Percentiles rank a stretch among this genome's conserved stretches.
phyloP scores from a whole-genome alignment of 2,329 filamentous ascomycete genomes.

The Colletotrichum chrysophilum region DNA sequence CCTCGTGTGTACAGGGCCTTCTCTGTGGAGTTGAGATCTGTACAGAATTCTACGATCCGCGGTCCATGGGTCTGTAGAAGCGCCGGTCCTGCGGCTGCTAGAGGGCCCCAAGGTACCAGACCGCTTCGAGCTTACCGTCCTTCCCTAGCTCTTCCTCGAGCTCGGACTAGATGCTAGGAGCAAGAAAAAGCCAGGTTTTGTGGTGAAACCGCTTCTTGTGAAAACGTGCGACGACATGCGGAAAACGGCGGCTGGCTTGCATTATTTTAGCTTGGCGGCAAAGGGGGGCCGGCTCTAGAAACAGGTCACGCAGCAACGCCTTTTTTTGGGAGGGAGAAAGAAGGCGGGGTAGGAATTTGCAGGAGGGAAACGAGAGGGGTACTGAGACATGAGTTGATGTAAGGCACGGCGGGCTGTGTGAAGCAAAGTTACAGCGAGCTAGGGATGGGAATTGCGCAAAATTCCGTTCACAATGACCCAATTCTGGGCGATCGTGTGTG shows the following conservation, averaged over 20 bases:
- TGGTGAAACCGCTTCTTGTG: background rate
- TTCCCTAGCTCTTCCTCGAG: background rate
- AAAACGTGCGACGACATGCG: background rate
- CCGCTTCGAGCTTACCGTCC: background rate
- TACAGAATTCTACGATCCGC: conserved; percentile 2
- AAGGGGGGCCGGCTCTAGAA: background rate
- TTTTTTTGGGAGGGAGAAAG: background rate
- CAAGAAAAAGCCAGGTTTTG: background rate
- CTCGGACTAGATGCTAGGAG: background rate
- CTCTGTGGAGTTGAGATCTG: background rate
- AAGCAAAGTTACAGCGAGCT: background rate
- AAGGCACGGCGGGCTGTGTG: conserved; percentile 1
- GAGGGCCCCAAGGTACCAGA: background rate
- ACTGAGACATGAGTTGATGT: background rate
- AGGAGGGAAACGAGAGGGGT: background rate
- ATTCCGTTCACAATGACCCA: background rate
- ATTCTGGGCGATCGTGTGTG: conserved; percentile 1
- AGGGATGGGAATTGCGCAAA: conserved; percentile 11
- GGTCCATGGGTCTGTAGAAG: background rate
- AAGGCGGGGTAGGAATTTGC: background rate
- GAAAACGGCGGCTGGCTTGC: background rate
- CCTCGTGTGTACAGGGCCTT: background rate
- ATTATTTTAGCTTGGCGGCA: background rate
- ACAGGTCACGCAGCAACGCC: background rate
- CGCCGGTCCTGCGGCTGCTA: background rate